These are phyloP conservation scores for Trifolium pratense DNA, from an alignment of 306 rosid species.

Conservation along the genomic window DNA sequence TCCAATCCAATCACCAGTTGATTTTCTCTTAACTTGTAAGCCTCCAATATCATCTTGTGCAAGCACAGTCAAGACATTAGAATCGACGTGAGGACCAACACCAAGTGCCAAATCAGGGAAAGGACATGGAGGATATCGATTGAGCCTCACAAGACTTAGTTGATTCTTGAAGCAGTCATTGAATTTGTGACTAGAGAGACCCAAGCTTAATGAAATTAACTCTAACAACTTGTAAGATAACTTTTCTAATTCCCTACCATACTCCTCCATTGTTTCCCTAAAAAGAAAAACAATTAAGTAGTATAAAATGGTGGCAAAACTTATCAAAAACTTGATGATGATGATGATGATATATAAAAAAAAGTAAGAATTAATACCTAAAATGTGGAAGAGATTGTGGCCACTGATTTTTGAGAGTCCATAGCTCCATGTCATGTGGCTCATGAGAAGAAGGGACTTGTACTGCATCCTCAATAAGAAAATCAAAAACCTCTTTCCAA, in stretches of 20 bases:
- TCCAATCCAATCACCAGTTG: no score
- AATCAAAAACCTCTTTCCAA: slow-evolving; percentile 89
- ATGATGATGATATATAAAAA: no score
- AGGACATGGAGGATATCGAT: slow-evolving; percentile 71
- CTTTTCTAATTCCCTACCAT: slow-evolving; percentile 51
- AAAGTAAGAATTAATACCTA: no score
- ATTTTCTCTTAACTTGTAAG: slow-evolving; percentile 57
- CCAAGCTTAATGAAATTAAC: slow-evolving; percentile 51
- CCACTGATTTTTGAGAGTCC: no score
- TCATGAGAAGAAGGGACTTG: no score
- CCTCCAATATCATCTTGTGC: slow-evolving; percentile 73
- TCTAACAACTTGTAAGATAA: slow-evolving; percentile 56
- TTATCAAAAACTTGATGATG: no score
- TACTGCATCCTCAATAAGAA: slow-evolving; percentile 36
- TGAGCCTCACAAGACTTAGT: slow-evolving; percentile 53
- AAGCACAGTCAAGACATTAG: slow-evolving; percentile 63
- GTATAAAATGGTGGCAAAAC: no score
- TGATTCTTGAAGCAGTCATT: slow-evolving; percentile 27
- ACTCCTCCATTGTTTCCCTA: slow-evolving; percentile 45
- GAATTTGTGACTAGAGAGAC: no score
- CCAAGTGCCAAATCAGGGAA: slow-evolving; percentile 72
- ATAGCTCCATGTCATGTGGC: no score
- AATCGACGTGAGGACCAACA: slow-evolving; percentile 73
- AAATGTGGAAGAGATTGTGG: no score
- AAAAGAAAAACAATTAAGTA: no score